These are phyloP conservation scores for Suillus lakei DNA, from an alignment of 768 basidiomycete genomes.

Conservation along the genomic window DNA sequence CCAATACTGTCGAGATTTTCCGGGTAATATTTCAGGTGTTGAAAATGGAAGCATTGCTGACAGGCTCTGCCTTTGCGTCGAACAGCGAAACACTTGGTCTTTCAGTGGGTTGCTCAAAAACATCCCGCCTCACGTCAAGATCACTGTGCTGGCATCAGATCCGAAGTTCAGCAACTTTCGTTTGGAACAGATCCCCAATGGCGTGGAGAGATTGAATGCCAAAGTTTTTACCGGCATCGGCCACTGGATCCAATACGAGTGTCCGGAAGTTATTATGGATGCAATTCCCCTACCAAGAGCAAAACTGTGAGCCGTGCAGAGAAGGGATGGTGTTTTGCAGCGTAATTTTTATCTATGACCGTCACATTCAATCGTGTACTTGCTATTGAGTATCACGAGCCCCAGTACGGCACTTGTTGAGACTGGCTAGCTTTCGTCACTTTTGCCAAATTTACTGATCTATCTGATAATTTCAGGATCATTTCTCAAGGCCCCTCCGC, in stretches of 20 bases:
- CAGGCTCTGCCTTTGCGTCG: neutral
- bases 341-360: neutral
- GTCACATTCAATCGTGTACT: neutral
- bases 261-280: slow-evolving; percentile 25
- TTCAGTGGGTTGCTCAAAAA: slow-evolving; percentile 12
- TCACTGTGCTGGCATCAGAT: slow-evolving; percentile 24
- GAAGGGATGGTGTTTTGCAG: neutral
- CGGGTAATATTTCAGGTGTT: neutral
- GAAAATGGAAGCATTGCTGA: neutral
- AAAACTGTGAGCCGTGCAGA: neutral
- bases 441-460: neutral
- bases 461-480: too few species aligned
- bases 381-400: neutral
- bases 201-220: neutral
- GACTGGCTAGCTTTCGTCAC: neutral
- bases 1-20: neutral
- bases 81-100: slow-evolving; percentile 22
- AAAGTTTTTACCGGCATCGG: slow-evolving; percentile 17
- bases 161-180: slow-evolving; percentile 9
- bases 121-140: slow-evolving; percentile 12
- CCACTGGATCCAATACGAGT: slow-evolving; percentile 34
- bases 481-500: neutral
- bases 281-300: slow-evolving; percentile 7
- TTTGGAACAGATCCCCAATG: slow-evolving; percentile 17
- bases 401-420: neutral